Evolutionary conservation across 1,139 yeast genomes (phyloP).

Genomic region (Yamadazyma trypodendri): DNA sequence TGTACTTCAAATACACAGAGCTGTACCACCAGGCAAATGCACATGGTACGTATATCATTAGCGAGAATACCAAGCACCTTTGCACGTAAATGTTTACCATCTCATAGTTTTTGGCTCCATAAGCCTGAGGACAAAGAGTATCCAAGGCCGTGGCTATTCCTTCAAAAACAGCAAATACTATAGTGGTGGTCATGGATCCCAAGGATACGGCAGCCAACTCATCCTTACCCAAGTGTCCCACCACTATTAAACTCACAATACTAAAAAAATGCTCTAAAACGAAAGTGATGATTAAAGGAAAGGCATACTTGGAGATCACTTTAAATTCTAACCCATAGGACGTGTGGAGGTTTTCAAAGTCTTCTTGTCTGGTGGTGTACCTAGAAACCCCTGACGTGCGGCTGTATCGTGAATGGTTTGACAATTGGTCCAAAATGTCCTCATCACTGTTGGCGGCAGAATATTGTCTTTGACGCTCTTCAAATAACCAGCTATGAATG

Average conservation of each 20-base stretch:
- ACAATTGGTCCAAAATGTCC: conserved; percentile 13
- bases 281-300: conserved; percentile 68
- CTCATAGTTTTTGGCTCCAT: conserved; percentile 64
- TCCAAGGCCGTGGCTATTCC: conserved; percentile 88
- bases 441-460: conserved; percentile 32
- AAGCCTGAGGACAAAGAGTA: conserved; percentile 83
- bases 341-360: conserved; percentile 45
- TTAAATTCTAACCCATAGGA: conserved; percentile 45
- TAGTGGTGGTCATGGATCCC: conserved; percentile 86
- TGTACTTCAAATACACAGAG: conserved; percentile 45
- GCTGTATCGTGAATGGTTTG: conserved; percentile 13
- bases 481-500: conserved; percentile 58
- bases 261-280: conserved; percentile 71
- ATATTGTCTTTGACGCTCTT: conserved; percentile 64
- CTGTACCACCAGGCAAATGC: conserved; percentile 67
- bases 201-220: conserved; percentile 81
- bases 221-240: conserved; percentile 68
- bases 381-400: conserved; percentile 9
- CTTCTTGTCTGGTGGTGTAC: conserved; percentile 20
- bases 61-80: conserved; percentile 58
- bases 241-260: conserved; percentile 67
- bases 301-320: conserved; percentile 52
- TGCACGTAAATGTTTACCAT: conserved; percentile 66
- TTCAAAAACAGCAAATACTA: conserved; percentile 79
- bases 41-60: conserved; percentile 58